phyloP scores from a whole-genome alignment of 2,329 filamentous ascomycete species.

The Penicillium sp. region DNA sequence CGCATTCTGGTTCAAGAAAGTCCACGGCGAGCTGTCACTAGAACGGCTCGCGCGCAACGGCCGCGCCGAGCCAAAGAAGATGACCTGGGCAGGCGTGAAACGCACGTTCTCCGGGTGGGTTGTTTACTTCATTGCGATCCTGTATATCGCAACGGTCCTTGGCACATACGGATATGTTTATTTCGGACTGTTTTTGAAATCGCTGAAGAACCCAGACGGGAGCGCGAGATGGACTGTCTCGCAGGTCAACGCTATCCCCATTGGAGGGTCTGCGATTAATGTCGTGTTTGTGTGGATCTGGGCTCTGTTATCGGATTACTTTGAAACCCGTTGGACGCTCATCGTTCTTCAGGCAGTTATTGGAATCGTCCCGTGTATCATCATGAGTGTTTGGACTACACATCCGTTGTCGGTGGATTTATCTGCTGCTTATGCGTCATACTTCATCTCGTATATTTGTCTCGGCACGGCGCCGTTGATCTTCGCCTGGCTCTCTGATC shows the following conservation, averaged over 20 bases:
- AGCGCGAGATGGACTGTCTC: conserved; percentile 37
- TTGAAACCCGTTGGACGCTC: conserved; percentile 45
- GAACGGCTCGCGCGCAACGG: conserved; percentile 39
- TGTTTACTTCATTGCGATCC: conserved; percentile 39
- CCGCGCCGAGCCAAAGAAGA: conserved; percentile 40
- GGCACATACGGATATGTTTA: conserved; percentile 40
- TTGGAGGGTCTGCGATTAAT: conserved; percentile 43
- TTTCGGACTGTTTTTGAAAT: conserved; percentile 20
- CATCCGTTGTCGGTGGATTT: conserved; percentile 38
- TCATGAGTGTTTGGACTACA: conserved; percentile 49
- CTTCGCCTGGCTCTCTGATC: conserved; percentile 46
- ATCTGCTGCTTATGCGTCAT: conserved; percentile 44
- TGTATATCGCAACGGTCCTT: conserved; percentile 42
- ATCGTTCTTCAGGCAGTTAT: conserved; percentile 44
- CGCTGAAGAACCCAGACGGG: conserved; percentile 31
- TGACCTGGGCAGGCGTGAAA: conserved; percentile 39
- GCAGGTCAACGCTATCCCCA: conserved; percentile 44
- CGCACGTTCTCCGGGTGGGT: conserved; percentile 41
- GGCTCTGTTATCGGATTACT: conserved; percentile 45
- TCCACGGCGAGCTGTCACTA: conserved; percentile 38
- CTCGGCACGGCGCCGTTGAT: conserved; percentile 47
- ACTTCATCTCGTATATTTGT: conserved; percentile 44
- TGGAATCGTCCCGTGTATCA: conserved; percentile 42
- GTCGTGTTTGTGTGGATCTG: conserved; percentile 48
- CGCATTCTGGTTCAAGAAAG: conserved; percentile 38